Conservation (phyloP, 129 eudicot genomes). For the Chrysanthemum seticuspe region DNA sequence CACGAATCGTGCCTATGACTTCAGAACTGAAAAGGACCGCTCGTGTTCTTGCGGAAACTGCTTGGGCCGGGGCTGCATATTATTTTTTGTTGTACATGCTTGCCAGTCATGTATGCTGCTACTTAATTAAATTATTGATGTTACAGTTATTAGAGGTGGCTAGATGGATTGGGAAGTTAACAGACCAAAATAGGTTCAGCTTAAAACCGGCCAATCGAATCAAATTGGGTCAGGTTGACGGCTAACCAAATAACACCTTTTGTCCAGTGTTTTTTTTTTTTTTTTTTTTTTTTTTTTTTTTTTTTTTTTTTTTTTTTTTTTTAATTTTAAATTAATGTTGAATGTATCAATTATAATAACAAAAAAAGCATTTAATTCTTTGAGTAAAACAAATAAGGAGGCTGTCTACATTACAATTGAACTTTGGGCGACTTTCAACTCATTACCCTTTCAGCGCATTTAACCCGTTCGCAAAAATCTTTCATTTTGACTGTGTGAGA, state of each 20-base stretch:
- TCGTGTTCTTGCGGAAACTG: too few species aligned
- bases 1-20: too few species aligned
- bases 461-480: too few species aligned
- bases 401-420: neutral
- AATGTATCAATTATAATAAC: neutral
- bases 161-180: too few species aligned
- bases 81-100: too few species aligned
- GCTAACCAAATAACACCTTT: neutral
- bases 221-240: constrained; percentile 1
- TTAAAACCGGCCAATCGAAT: neutral
- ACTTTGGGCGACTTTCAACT: constrained; percentile 6
- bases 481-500: neutral
- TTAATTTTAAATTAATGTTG: neutral
- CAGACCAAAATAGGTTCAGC: neutral
- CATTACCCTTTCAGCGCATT: neutral
- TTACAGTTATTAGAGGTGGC: too few species aligned
- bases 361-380: neutral
- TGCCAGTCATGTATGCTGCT: too few species aligned
- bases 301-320: neutral
- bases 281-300: too few species aligned
- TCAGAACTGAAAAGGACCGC: too few species aligned
- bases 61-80: too few species aligned
- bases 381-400: neutral
- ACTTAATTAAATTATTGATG: too few species aligned
- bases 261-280: too few species aligned